phyloP scores from a whole-genome alignment of 208 protist genomes.

The Polymyxa betae region DNA sequence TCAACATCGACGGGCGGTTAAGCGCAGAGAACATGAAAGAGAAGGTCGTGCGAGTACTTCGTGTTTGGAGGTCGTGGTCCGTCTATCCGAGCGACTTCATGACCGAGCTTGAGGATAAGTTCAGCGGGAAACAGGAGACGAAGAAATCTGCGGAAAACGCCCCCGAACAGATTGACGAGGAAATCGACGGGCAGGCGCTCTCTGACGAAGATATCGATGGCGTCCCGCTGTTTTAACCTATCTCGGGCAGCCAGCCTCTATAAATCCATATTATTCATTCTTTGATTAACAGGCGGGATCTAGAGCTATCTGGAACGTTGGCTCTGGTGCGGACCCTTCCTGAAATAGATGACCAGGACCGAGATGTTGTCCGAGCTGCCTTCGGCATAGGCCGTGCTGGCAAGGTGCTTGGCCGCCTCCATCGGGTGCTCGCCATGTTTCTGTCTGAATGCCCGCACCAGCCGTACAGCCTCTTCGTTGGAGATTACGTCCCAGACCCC shows the following conservation, averaged over 20 bases:
- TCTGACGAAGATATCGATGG: conserved; percentile 19
- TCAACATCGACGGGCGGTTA: conserved; percentile 29
- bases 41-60: not conserved
- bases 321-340: not conserved
- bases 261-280: not conserved
- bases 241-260: not conserved
- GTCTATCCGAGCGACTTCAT: conserved; percentile 34
- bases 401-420: conserved; percentile 54
- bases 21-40: conserved; percentile 35
- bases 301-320: no score
- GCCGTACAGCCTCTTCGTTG: conserved; percentile 37
- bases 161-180: not conserved
- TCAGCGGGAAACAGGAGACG: not conserved
- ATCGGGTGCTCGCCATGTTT: conserved; percentile 12
- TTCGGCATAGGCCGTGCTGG: conserved; percentile 49
- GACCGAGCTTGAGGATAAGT: conserved; percentile 34
- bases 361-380: conserved; percentile 66
- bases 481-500: conserved; percentile 64
- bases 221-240: not conserved
- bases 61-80: conserved; percentile 25
- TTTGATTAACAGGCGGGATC: no score
- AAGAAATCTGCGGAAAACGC: not conserved
- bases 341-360: conserved; percentile 49
- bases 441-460: conserved; percentile 47
- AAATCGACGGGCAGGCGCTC: conserved; percentile 40